Evolutionary conservation across 2,329 filamentous ascomycete genomes (phyloP).

Genomic region (Fusarium haematococcum): DNA sequence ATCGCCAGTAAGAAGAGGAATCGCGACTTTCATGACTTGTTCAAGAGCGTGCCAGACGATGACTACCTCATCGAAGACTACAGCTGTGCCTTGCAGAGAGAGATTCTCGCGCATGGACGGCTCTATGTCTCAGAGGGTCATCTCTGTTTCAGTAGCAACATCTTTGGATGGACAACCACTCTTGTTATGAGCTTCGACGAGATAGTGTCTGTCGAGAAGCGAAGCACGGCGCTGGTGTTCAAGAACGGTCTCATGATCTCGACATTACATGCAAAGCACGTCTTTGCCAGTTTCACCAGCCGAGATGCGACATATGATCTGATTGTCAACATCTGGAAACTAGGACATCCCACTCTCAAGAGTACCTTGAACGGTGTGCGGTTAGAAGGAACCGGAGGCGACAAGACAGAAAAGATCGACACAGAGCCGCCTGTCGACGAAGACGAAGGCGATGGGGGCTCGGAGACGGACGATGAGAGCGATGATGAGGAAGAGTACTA

Average conservation of each 20-base stretch:
- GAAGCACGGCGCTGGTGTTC: conserved; percentile 93
- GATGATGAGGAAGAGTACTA: conserved; percentile 72
- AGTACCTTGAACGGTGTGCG: conserved; percentile 91
- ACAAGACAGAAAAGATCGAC: conserved; percentile 90
- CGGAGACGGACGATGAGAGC: conserved; percentile 69
- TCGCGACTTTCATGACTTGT: conserved; percentile 91
- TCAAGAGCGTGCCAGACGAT: conserved; percentile 97
- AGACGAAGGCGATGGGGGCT: conserved; percentile 61
- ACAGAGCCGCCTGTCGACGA: conserved; percentile 52
- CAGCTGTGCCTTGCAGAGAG: conserved; percentile 93
- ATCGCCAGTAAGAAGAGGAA: conserved; percentile 97
- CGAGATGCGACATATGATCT: conserved; percentile 96
- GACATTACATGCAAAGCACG: conserved; percentile 92
- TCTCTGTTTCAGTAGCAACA: conserved; percentile 98
- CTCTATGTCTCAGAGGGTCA: conserved; percentile 98
- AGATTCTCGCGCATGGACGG: conserved; percentile 93
- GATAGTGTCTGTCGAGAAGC: conserved; percentile 95
- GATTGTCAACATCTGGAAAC: conserved; percentile 98
- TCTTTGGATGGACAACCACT: conserved; percentile 97
- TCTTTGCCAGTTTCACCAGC: conserved; percentile 95
- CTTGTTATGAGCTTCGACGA: conserved; percentile 98
- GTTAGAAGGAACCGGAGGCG: conserved; percentile 83
- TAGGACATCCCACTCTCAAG: conserved; percentile 90
- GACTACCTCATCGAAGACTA: conserved; percentile 99
- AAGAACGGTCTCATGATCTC: conserved; percentile 98